Percentiles rank a stretch among this genome's conserved stretches.
phyloP scores from a whole-genome alignment of 2,329 filamentous ascomycete species.

The Trichophyton mentagrophytes region DNA sequence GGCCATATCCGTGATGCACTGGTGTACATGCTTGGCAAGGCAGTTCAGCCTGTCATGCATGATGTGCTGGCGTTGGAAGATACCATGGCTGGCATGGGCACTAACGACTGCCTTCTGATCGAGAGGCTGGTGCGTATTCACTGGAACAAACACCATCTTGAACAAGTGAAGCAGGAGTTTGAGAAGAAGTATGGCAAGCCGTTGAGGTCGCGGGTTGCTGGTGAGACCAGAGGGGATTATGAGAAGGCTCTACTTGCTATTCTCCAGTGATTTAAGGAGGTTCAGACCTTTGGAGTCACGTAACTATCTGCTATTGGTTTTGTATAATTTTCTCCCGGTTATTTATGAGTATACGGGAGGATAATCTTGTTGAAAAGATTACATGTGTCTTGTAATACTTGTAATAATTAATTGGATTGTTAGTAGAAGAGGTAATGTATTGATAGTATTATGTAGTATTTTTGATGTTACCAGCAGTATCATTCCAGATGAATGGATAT shows the following conservation, averaged over 20 bases:
- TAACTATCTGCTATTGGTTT: not conserved
- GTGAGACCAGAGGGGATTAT: conserved; percentile 80
- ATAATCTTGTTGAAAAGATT: not conserved
- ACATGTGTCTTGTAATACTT: no score
- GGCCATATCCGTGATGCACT: conserved; percentile 87
- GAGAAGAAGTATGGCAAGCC: conserved; percentile 55
- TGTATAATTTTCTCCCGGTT: not conserved
- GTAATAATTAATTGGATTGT: no score
- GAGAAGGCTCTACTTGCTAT: conserved; percentile 60
- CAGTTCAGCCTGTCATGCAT: conserved; percentile 67
- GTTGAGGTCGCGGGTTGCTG: conserved; percentile 56
- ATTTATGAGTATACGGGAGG: not conserved
- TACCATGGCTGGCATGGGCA: conserved; percentile 74
- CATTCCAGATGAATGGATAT: no score
- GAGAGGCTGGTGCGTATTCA: conserved; percentile 66
- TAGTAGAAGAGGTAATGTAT: no score
- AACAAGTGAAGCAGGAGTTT: conserved; percentile 67
- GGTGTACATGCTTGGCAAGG: conserved; percentile 63
- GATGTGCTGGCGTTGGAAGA: conserved; percentile 75
- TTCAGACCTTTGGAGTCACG: no score
- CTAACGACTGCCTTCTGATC: conserved; percentile 70
- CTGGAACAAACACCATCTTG: conserved; percentile 65
- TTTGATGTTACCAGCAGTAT: no score
- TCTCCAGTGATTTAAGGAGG: conserved; percentile 26
- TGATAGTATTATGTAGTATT: no score